Evolutionary conservation across 805 yeast species (phyloP).

Genomic region (Maudiozyma saulgeensis): DNA sequence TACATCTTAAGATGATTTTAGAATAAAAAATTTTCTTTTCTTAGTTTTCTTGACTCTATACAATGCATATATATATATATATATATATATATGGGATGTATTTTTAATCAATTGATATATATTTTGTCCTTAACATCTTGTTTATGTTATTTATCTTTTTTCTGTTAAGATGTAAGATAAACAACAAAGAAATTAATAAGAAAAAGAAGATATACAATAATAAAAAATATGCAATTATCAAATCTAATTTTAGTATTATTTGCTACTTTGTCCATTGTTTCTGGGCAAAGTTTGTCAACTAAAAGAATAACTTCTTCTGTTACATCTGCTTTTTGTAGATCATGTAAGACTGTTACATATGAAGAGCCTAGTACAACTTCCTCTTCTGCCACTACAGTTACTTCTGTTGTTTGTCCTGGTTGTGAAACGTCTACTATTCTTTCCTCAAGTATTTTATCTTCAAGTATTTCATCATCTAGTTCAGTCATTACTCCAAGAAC

Average conservation of each 20-base stretch:
- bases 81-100: too few relatives aligned
- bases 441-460: not conserved
- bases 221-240: not conserved
- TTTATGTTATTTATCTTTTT: not conserved
- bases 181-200: not conserved
- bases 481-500: not conserved
- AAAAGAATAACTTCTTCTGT: not conserved
- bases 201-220: not conserved
- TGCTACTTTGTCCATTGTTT: not conserved
- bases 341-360: not conserved
- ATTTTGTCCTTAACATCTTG: too few relatives aligned
- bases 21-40: too few relatives aligned
- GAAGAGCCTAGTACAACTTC: not conserved
- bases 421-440: conserved; percentile 1
- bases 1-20: too few relatives aligned
- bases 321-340: not conserved
- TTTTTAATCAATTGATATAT: too few relatives aligned
- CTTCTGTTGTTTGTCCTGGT: conserved; percentile 2
- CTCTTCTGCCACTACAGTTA: not conserved
- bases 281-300: not conserved
- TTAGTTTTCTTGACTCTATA: too few relatives aligned
- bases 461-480: not conserved
- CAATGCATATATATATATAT: too few relatives aligned
- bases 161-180: not conserved
- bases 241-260: not conserved